Evolutionary conservation across 129 eudicot genomes (phyloP).

Genomic region (Chrysanthemum lavandulifolium): DNA sequence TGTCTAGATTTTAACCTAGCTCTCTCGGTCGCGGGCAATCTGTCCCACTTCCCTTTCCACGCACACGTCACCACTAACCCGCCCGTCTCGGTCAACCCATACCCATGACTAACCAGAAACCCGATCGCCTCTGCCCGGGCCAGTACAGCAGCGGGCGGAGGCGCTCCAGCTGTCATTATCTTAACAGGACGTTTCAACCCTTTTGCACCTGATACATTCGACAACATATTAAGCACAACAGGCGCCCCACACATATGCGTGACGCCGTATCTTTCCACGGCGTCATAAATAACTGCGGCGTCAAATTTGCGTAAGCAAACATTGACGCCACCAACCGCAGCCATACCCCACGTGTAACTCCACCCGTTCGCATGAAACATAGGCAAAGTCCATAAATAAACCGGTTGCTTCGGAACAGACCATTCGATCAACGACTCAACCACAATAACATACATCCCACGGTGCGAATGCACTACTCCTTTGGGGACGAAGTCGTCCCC

Average conservation of each 20-base stretch:
- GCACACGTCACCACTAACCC: conserved; percentile 51
- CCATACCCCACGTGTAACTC: conserved; percentile 60
- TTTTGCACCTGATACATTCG: conserved; percentile 25
- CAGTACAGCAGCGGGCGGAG: conserved; percentile 49
- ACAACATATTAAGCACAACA: conserved; percentile 54
- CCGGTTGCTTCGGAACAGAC: conserved; percentile 52
- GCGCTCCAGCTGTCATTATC: conserved; percentile 50
- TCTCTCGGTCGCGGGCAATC: conserved; percentile 38
- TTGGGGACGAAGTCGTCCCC: conserved; percentile 65
- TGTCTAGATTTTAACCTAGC: conserved; percentile 47
- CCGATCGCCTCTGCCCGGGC: conserved; percentile 45
- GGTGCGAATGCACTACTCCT: conserved; percentile 59
- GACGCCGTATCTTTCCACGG: conserved; percentile 34
- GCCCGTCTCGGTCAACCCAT: conserved; percentile 55
- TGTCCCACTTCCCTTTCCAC: conserved; percentile 48
- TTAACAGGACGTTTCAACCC: conserved; percentile 36
- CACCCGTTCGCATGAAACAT: conserved; percentile 65
- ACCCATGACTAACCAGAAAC: conserved; percentile 51
- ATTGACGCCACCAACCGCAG: conserved; percentile 48
- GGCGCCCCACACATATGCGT: conserved; percentile 65
- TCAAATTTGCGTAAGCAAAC: conserved; percentile 54
- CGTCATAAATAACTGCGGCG: conserved; percentile 28
- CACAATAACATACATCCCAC: conserved; percentile 36
- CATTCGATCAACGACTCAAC: conserved; percentile 48
- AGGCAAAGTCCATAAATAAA: conserved; percentile 55